Percentiles rank a stretch among this genome's conserved stretches.
Evolutionary conservation across 2,329 filamentous ascomycete species (phyloP).

Genomic region (Paecilomyces variotii): DNA sequence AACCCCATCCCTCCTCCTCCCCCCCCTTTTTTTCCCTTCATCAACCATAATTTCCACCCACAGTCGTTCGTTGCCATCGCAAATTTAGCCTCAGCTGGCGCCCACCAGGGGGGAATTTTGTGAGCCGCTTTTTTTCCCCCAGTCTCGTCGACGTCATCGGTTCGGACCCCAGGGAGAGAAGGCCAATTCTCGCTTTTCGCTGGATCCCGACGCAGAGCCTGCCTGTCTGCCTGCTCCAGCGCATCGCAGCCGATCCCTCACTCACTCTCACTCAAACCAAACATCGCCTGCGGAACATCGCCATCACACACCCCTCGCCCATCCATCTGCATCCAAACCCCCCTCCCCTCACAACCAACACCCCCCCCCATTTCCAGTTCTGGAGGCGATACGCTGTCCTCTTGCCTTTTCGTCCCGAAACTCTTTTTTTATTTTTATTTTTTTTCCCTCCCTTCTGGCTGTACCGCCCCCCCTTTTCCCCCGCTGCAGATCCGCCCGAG

Average conservation of each 20-base stretch:
- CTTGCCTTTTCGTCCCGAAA: too few species aligned
- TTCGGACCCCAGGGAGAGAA: constrained; percentile 7
- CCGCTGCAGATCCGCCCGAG: constrained; percentile 18
- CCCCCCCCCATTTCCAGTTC: constrained; percentile 4
- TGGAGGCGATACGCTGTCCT: not conserved
- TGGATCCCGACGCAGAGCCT: constrained; percentile 11
- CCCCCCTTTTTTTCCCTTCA: not conserved
- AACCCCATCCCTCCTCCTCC: not conserved
- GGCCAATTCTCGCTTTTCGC: constrained; percentile 12
- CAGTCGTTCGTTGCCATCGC: constrained; percentile 1
- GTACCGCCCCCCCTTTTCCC: not conserved
- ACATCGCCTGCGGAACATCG: constrained; percentile 6
- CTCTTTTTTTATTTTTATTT: not conserved
- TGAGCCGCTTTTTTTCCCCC: constrained; percentile 5
- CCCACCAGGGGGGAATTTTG: not conserved
- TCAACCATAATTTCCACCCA: too few species aligned
- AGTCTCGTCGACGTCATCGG: constrained; percentile 25
- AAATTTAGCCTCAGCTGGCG: constrained; percentile 1
- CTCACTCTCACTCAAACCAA: constrained; percentile 5
- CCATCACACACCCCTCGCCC: constrained; percentile 8
- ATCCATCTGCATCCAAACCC: constrained; percentile 1
- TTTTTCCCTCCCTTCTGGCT: not conserved
- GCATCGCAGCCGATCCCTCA: constrained; percentile 13
- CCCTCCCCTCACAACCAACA: constrained; percentile 5
- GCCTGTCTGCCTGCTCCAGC: constrained; percentile 9